phyloP scores from a whole-genome alignment of 1,139 yeast genomes.

The Yamadazyma membranifaciens region DNA sequence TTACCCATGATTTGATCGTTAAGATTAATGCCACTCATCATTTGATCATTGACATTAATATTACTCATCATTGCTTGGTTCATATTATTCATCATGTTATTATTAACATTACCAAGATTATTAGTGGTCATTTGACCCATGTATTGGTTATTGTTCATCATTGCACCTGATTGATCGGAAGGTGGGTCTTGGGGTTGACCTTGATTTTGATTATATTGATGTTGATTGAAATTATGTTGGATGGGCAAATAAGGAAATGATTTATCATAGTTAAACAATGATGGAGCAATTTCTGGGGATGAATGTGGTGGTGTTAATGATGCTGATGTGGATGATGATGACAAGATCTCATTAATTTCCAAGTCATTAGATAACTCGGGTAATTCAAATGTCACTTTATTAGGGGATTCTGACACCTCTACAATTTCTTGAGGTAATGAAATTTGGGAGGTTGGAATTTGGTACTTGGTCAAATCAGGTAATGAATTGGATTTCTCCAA shows the following conservation, averaged over 20 bases:
- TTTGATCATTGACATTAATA: not conserved
- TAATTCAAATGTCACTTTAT: not conserved
- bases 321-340: constrained; percentile 2
- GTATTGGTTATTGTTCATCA: not conserved
- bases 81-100: not conserved
- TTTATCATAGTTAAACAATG: constrained; percentile 9
- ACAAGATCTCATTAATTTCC: not conserved
- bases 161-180: too few species aligned
- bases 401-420: not conserved
- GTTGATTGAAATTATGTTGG: too few species aligned
- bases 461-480: constrained; percentile 25
- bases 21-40: not conserved
- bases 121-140: not conserved
- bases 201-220: too few species aligned
- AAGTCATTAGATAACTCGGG: constrained; percentile 2
- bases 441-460: constrained; percentile 8
- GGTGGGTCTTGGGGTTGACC: too few species aligned
- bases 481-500: constrained; percentile 25
- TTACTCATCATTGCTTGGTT: not conserved
- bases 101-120: too few species aligned
- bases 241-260: too few species aligned
- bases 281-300: constrained; percentile 7
- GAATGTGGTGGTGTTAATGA: constrained; percentile 6
- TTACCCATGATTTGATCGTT: not conserved
- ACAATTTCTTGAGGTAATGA: constrained; percentile 2